Base-by-base conservation (phyloP, 2,329 filamentous ascomycete species). In the Calonectria pseudoreteaudii region DNA sequence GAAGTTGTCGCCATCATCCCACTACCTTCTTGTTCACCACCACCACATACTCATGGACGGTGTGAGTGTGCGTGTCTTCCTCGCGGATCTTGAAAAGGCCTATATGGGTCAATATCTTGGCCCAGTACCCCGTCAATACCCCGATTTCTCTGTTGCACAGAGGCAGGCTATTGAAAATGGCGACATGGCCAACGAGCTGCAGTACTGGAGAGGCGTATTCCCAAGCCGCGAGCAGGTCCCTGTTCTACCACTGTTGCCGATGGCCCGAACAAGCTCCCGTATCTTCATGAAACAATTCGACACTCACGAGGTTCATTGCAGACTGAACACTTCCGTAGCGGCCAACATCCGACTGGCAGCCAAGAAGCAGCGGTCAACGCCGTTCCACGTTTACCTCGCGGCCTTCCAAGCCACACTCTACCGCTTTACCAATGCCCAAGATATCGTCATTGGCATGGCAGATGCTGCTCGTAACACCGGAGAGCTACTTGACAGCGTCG, bases 31-130 rank as follows among this genome's bases (percentile, higher is more conserved):
- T 0, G 56, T 90, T 6, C 80, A 81, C 1, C 84, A 83, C 56
- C 88, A 90, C 72, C 88, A 90, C 75, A 89, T 91, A 44, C 80
- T 83, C 41, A 85, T 90, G 83, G 89, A 91, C 74, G 88, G 86
- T 0, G 73, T 85, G 49, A 87, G 87, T 52, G 84, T 84, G 3
- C 75, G 86, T 14, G 75, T 89, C 3, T 80, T 91, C 26, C 70
- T 88, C 18, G 30, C 73, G 0, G 87, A 90, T 47, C 70, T 90
- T 4, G 82, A 87, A 20, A 84, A 81, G 31, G 83, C 79, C 0
- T 90, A 90, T 77, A 80, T 80, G 2, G 80, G 82, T 16, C 60
- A 73, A 20, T 20, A 20, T 0, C 14, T 49, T 2, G 31, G 23
- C 2, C 26, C 36, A 8, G 11, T 9, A 26, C 26, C 20, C 1